Evolutionary conservation across 1,284 basidiomycete genomes (phyloP), one percentile per base, ranked within the genome.

Genomic region (Sanguinoderma infundibulare): DNA sequence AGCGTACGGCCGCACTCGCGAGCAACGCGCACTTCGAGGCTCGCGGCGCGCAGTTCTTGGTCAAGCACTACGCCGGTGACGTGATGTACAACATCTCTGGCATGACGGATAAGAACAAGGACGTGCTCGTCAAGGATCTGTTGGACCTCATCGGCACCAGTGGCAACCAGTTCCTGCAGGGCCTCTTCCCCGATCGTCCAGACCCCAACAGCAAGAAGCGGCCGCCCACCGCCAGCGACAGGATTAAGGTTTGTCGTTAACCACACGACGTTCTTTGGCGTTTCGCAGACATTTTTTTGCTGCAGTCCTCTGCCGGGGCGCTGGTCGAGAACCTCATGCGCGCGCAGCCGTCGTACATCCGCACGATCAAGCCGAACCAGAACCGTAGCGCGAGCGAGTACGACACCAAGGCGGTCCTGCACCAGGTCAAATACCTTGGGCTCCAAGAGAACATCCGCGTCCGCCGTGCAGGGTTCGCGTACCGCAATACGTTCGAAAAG

Each of bases 41-140:
- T n/a, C 91, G 95, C 54, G 95, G 95, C 24, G 78, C 88, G 26
- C 94, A 97, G 72, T 97, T 97, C 79, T 76, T 97, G 62, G 92
- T 98, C 66, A 91, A 89, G 72, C 96, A 98, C 75, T 98, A 98
- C 73, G 97, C 97, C 30, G 98, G 98, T 68, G 98, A 99, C 73
- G 98, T 99, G 67, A 94, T 96, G 87, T 99, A 99, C 81, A 98
- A 96, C 67, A 89, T 99, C 8, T 75, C 91, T 15, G 98, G 98
- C 9, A 99, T 99, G 98, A 99, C 98, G 17, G 98, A 99, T 79
- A 99, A 99, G 86, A 99, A 99, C 83, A 99, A 99, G 83, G 98
- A 99, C 71, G 88, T 95, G 5, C 83, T 99, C 34, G 85, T 96
- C 74, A 98, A 98, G 77, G 98, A 99, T 73, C 82, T 99, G 40